Base-by-base conservation (phyloP, 805 yeast genomes). In the Wickerhamiella dianesei region DNA sequence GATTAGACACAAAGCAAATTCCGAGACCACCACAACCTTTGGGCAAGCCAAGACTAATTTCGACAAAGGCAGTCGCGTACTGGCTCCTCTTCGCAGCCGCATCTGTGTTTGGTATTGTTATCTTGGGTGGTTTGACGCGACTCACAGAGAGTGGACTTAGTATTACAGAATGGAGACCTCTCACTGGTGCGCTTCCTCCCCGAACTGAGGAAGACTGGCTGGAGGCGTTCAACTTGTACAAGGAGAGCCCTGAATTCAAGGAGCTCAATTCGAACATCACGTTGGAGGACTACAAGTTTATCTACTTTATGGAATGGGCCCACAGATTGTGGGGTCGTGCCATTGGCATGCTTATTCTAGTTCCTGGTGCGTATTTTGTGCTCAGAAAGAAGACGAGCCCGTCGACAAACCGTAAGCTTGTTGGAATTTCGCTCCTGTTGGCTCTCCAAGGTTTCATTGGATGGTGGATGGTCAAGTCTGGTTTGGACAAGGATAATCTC, bases 381-480 rank as follows among this genome's bases (percentile, higher is more conserved):
- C 70, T 72, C 16, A 67, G 80, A 3, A 76, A 77, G 37, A 77
- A 70, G 52, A 77, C 89, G 9, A 77, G 87, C 2, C 65, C 75
- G 2, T 78, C 77, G 49, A 80, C 83, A 3, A 79, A 84, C 43
- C 68, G 69, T 48, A 73, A 85, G 54, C 68, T 92, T 14, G 64
- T 83, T 18, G 84, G 84, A 1, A 74, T 92, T 41, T 75, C 94
- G 39, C 77, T 73, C 0, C 67, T 92, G 44, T 71, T 92, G 48
- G 99, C 95, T 9, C 67, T 92, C 43, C 98, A 92, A 69, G 98
- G 98, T 45, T 82, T 80, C 45, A 81, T 92, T 54, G 98, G 98
- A 29, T 92, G 98, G 98, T 92, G 99, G 99, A 92, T 92, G 98
- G 98, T 92, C 45, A 79, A 83, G 58, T 85, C 96, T 8, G 98